Base-by-base conservation (phyloP, 2,329 filamentous ascomycete genomes). In the Ramularia collo-cygni region DNA sequence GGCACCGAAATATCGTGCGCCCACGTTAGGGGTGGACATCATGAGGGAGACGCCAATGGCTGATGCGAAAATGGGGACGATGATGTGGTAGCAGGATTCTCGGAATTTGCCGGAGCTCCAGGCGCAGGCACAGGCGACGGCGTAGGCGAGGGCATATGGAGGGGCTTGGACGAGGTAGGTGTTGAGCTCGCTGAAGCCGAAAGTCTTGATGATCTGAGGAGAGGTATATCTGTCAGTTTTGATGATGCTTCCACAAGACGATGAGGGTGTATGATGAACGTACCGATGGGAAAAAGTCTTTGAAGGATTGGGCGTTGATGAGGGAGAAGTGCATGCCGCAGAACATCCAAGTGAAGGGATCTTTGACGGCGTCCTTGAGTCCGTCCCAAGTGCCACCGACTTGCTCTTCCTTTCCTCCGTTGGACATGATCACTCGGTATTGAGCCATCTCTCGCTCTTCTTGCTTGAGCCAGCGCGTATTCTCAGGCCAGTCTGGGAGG, bases 401-500 rank as follows among this genome's bases (percentile, higher is more conserved):
- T 33, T 69, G 68, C 31, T 70, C 64, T 2, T 63, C 46, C 7
- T 50, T 45, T 14, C 56, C 56, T 6, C 57, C 57, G 26, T 55
- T 57, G 14, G 56, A 60, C 3, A 59, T 44, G 18, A 54, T 43
- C 2, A 56, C 44, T 5, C 57, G 50, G 37, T 59, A 60, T 26
- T 58, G 53, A 54, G 73, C 73, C 38, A 73, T 74, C 0, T 67
- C 64, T 38, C 71, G 72, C 48, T 76, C 72, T 26, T 74, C 67
- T 3, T 67, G 52, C 0, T 61, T 61, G 0, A 77, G 51, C 74
- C 74, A 77, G 19, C 59, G 62, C 0, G 74, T 74, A 1, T 69
- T 73, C 30, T 67, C 62, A 2, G 72, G 74, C 18, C 72, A 76
- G 43, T 75, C 70, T 0, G 73, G 73, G 6, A 76, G 56, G 37